Conservation (phyloP, 306 rosid species). For the Cajanus cajan region DNA sequence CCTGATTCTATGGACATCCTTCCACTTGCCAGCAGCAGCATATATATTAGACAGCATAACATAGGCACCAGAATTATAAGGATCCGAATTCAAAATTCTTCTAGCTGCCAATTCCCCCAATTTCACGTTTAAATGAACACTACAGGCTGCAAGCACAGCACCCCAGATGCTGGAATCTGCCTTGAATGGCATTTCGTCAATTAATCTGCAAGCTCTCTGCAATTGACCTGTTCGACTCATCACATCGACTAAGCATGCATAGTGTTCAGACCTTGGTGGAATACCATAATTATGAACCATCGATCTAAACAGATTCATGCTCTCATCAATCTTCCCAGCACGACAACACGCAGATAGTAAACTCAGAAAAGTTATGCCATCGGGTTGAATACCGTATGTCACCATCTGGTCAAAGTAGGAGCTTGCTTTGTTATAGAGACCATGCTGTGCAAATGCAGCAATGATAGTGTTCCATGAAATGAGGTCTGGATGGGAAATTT, state of each 20-base stretch:
- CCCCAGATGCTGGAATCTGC: slow-evolving; percentile 47
- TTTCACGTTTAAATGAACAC: slow-evolving; percentile 41
- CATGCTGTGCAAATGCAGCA: slow-evolving; percentile 58
- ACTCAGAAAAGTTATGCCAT: slow-evolving; percentile 49
- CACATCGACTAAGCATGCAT: slow-evolving; percentile 42
- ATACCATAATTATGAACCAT: slow-evolving; percentile 40
- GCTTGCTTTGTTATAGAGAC: slow-evolving; percentile 46
- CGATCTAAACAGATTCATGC: slow-evolving; percentile 31
- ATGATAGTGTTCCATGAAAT: slow-evolving; percentile 52
- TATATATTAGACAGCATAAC: slow-evolving; percentile 50
- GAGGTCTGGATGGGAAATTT: slow-evolving; percentile 46
- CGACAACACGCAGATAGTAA: slow-evolving; percentile 48
- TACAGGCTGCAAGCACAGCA: slow-evolving; percentile 43
- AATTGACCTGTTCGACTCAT: slow-evolving; percentile 48
- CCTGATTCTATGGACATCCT: slow-evolving; percentile 44
- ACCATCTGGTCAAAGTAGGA: slow-evolving; percentile 37
- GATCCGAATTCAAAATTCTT: slow-evolving; percentile 38
- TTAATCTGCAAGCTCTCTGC: slow-evolving; percentile 42
- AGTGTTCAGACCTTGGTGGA: slow-evolving; percentile 49
- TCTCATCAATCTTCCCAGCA: slow-evolving; percentile 41
- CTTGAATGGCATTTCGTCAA: slow-evolving; percentile 39
- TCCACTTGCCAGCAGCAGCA: slow-evolving; percentile 50
- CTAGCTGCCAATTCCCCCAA: slow-evolving; percentile 45
- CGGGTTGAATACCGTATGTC: slow-evolving; percentile 30
- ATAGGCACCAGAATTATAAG: slow-evolving; percentile 46